These are phyloP conservation scores for Berberis vulgaris DNA, from an alignment of 164 flowering plant genomes.

Conservation along the genomic window DNA sequence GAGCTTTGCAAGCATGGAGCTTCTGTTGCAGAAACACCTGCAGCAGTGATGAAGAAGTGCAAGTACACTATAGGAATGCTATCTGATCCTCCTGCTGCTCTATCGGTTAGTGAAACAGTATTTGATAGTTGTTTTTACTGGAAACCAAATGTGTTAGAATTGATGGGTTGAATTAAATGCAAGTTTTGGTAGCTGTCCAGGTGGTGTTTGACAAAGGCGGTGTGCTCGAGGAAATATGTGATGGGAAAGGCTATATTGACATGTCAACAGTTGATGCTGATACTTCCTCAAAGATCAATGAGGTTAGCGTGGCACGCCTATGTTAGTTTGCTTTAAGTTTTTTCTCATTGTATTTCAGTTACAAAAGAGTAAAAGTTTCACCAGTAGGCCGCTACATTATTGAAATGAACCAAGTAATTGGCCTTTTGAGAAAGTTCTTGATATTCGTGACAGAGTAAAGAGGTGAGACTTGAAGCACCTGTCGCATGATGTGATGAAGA, in stretches of 20 bases:
- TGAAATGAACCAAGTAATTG: too few relatives aligned
- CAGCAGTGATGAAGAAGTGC: slow-evolving; percentile 83
- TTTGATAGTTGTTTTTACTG: neutral
- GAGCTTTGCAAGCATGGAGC: slow-evolving; percentile 86
- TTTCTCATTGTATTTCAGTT: too few relatives aligned
- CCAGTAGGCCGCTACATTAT: too few relatives aligned
- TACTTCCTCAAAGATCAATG: slow-evolving; percentile 68
- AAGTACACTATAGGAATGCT: slow-evolving; percentile 82
- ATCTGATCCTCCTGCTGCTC: slow-evolving; percentile 93
- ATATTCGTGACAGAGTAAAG: too few relatives aligned
- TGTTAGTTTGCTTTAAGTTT: too few relatives aligned
- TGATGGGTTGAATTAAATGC: neutral
- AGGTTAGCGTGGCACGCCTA: slow-evolving; percentile 31
- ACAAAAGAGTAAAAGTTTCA: too few relatives aligned
- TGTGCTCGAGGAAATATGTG: slow-evolving; percentile 69
- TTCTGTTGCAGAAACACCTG: slow-evolving; percentile 76
- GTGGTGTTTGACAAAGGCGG: slow-evolving; percentile 89
- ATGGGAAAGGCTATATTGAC: slow-evolving; percentile 87
- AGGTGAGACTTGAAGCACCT: too few relatives aligned
- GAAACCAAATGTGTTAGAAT: neutral
- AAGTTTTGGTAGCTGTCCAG: slow-evolving; percentile 26
- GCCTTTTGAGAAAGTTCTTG: too few relatives aligned
- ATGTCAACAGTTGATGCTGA: slow-evolving; percentile 99
- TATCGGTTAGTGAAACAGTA: slow-evolving; percentile 43
- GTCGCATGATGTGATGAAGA: too few relatives aligned